Percentiles rank a stretch among this genome's conserved stretches.
These are phyloP conservation scores for Kalanchoe fedtschenkoi DNA, from an alignment of 164 flowering plant species.

Conservation along the genomic window DNA sequence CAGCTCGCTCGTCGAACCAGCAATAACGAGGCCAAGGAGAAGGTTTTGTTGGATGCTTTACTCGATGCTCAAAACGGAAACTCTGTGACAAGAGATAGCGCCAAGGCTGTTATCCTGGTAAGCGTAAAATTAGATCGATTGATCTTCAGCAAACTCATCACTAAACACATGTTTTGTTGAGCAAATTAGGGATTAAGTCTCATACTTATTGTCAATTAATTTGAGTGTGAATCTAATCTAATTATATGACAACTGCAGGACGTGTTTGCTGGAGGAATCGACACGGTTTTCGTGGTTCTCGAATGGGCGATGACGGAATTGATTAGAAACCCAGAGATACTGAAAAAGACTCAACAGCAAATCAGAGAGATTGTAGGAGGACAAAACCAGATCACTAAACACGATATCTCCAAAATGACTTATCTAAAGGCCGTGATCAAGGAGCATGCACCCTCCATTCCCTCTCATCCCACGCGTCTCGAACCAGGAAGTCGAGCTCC, in stretches of 20 bases:
- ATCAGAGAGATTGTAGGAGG: slow-evolving; percentile 13
- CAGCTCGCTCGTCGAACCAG: slow-evolving; percentile 3
- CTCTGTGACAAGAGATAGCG: slow-evolving; percentile 12
- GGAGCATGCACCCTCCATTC: slow-evolving; percentile 33
- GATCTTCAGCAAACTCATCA: too few relatives aligned
- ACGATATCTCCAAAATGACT: slow-evolving; percentile 14
- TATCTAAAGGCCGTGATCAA: slow-evolving; percentile 30
- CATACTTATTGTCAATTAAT: too few relatives aligned
- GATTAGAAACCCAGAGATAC: slow-evolving; percentile 16
- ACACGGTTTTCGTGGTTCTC: slow-evolving; percentile 19
- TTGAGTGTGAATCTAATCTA: too few relatives aligned
- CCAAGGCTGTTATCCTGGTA: slow-evolving; percentile 24
- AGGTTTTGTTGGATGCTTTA: slow-evolving; percentile 27
- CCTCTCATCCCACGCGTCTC: slow-evolving; percentile 25
- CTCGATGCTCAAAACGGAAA: slow-evolving; percentile 15
- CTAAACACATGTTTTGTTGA: too few relatives aligned
- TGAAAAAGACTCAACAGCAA: slow-evolving; percentile 33
- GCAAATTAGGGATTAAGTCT: too few relatives aligned
- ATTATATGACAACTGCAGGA: slow-evolving; percentile 29
- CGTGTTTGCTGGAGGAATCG: slow-evolving; percentile 37
- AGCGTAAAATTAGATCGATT: too few relatives aligned
- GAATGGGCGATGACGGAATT: slow-evolving; percentile 45
- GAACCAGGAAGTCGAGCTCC: slow-evolving; percentile 1
- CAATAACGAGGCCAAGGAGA: background rate
- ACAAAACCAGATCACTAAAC: slow-evolving; percentile 2